phyloP scores from a whole-genome alignment of 352 stramenopile genomes.

The Phytophthora pisi region DNA sequence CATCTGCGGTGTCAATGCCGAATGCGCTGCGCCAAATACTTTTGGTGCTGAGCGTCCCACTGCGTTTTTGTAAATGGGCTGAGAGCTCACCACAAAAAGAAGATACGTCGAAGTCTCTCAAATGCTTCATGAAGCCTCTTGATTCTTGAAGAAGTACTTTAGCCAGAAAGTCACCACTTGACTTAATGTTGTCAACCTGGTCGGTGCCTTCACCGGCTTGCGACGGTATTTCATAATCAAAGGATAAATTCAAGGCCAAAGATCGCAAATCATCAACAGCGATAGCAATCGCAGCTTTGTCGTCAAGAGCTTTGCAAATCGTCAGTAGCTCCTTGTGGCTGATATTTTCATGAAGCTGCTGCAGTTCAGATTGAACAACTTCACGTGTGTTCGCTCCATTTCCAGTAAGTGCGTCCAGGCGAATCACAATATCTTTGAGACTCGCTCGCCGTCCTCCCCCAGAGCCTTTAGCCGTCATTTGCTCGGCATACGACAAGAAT shows the following conservation, averaged over 20 bases:
- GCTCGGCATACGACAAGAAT: slow-evolving; percentile 30
- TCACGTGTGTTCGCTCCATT: slow-evolving; percentile 20
- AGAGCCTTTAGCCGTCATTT: slow-evolving; percentile 10
- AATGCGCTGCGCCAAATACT: slow-evolving; percentile 62
- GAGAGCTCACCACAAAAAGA: slow-evolving; percentile 39
- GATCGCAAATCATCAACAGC: slow-evolving; percentile 40
- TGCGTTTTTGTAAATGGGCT: slow-evolving; percentile 41
- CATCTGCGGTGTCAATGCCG: slow-evolving; percentile 30
- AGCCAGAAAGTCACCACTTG: slow-evolving; percentile 42
- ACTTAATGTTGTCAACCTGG: slow-evolving; percentile 8
- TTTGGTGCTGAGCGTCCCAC: slow-evolving; percentile 32
- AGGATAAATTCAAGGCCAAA: slow-evolving; percentile 47
- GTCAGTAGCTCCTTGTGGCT: slow-evolving; percentile 28
- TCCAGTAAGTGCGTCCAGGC: slow-evolving; percentile 21
- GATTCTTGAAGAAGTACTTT: slow-evolving; percentile 34
- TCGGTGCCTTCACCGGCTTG: neutral
- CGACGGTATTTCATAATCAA: slow-evolving; percentile 35
- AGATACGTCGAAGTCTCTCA: slow-evolving; percentile 42
- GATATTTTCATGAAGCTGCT: slow-evolving; percentile 57
- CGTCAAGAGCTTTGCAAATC: slow-evolving; percentile 37
- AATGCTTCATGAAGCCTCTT: slow-evolving; percentile 25
- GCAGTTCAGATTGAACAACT: slow-evolving; percentile 42
- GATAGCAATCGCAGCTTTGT: slow-evolving; percentile 33
- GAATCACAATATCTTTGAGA: slow-evolving; percentile 29
- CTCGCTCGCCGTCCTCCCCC: neutral